Evolutionary conservation across 768 basidiomycete species (phyloP).

Genomic region (Suillus sp.): DNA sequence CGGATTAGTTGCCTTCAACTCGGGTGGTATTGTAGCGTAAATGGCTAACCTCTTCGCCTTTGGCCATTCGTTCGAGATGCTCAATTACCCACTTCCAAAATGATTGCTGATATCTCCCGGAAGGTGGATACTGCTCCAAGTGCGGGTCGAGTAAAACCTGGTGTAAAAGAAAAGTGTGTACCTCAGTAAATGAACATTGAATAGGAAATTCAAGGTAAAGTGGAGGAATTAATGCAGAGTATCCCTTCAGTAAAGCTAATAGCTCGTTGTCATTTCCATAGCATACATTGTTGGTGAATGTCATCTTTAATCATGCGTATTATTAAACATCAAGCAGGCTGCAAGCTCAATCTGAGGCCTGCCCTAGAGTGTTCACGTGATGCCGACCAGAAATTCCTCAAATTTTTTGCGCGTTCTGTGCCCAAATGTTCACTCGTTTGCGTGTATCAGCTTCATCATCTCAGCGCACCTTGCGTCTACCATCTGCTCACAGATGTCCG

Average conservation of each 20-base stretch:
- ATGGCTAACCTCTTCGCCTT: slow-evolving; percentile 48
- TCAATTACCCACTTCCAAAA: slow-evolving; percentile 79
- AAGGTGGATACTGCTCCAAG: slow-evolving; percentile 61
- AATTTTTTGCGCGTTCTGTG: slow-evolving; percentile 19
- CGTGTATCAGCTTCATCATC: slow-evolving; percentile 16
- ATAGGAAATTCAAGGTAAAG: slow-evolving; percentile 45
- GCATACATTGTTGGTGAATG: not conserved
- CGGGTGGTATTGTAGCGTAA: not conserved
- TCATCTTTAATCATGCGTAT: not conserved
- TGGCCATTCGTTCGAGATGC: slow-evolving; percentile 48
- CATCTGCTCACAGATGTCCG: slow-evolving; percentile 11
- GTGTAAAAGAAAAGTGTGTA: slow-evolving; percentile 59
- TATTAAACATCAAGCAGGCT: not conserved
- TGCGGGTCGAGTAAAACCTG: slow-evolving; percentile 54
- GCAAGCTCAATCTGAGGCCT: not conserved
- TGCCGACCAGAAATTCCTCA: slow-evolving; percentile 12
- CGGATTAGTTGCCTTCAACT: slow-evolving; percentile 11
- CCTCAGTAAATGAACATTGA: slow-evolving; percentile 35
- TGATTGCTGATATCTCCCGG: slow-evolving; percentile 55
- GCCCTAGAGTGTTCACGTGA: slow-evolving; percentile 4
- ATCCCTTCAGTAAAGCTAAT: slow-evolving; percentile 52
- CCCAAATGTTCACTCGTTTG: slow-evolving; percentile 28
- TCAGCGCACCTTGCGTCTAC: slow-evolving; percentile 14
- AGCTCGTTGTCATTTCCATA: slow-evolving; percentile 19
- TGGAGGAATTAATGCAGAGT: slow-evolving; percentile 52